phyloP scores from a whole-genome alignment of 2,329 filamentous ascomycete genomes.

The Aspergillus amoenus region DNA sequence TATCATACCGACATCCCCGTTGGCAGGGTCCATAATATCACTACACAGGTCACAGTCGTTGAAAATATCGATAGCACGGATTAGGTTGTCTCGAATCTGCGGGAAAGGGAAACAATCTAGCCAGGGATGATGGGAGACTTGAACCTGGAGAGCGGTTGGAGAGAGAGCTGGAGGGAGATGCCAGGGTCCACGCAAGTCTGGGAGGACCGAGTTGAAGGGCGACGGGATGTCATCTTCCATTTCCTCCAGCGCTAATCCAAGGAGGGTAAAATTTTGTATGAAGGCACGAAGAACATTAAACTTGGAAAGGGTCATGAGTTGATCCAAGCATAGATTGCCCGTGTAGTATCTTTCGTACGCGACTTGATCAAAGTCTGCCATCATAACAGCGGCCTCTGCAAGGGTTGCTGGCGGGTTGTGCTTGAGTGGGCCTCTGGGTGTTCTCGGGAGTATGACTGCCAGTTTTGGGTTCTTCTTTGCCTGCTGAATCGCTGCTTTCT shows the following conservation, averaged over 20 bases:
- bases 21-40: conserved; percentile 10
- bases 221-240: conserved; percentile 5
- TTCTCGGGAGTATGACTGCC: not conserved
- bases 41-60: conserved; percentile 9
- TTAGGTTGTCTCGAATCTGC: conserved; percentile 4
- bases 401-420: not conserved
- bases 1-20: conserved; percentile 16
- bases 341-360: conserved; percentile 1
- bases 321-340: conserved; percentile 6
- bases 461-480: not conserved
- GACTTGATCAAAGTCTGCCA: not conserved
- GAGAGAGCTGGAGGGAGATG: not conserved
- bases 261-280: not conserved
- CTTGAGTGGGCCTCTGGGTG: not conserved
- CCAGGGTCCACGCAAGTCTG: not conserved
- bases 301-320: conserved; percentile 3
- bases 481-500: not conserved
- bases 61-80: not conserved
- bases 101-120: conserved; percentile 11
- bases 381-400: not conserved
- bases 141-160: not conserved
- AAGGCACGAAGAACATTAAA: conserved; percentile 10
- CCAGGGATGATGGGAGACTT: conserved; percentile 6
- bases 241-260: not conserved
- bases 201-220: not conserved